Conservation (phyloP, 148 eudicot genomes). For the Arctostaphylos glauca region DNA sequence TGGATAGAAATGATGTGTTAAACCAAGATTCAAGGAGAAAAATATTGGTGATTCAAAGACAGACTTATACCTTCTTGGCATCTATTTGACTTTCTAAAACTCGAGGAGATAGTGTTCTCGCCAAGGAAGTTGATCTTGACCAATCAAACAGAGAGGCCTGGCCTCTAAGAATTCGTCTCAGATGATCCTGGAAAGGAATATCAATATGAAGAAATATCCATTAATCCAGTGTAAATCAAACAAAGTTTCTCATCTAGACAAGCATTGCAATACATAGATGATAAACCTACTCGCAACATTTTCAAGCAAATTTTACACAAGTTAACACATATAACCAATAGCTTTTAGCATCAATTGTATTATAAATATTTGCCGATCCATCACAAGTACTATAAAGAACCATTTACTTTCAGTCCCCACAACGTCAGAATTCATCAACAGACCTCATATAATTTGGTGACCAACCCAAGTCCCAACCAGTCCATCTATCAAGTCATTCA, state of each 20-base stretch:
- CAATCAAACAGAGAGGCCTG: slow-evolving; percentile 97
- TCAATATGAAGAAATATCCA: not conserved
- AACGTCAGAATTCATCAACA: not conserved
- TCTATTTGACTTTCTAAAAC: slow-evolving; percentile 98
- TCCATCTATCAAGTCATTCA: not conserved
- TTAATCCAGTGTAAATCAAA: not conserved
- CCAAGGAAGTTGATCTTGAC: slow-evolving; percentile 93
- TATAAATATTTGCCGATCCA: not conserved
- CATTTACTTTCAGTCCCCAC: not conserved
- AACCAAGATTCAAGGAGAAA: not conserved
- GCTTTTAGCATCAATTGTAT: not conserved
- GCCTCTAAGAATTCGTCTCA: slow-evolving; percentile 96
- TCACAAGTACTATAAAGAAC: not conserved
- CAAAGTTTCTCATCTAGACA: not conserved
- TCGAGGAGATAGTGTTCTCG: slow-evolving; percentile 90
- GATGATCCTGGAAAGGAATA: slow-evolving; percentile 65
- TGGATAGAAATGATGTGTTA: not conserved
- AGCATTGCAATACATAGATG: not conserved
- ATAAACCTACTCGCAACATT: no score
- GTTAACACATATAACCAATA: not conserved
- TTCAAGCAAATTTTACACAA: not conserved
- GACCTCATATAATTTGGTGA: not conserved
- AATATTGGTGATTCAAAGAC: slow-evolving; percentile 9
- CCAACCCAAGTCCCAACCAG: not conserved
- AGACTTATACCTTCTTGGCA: slow-evolving; percentile 76